Conservation (phyloP, 1,284 basidiomycete species). For the Cutaneotrichosporon sp. region DNA sequence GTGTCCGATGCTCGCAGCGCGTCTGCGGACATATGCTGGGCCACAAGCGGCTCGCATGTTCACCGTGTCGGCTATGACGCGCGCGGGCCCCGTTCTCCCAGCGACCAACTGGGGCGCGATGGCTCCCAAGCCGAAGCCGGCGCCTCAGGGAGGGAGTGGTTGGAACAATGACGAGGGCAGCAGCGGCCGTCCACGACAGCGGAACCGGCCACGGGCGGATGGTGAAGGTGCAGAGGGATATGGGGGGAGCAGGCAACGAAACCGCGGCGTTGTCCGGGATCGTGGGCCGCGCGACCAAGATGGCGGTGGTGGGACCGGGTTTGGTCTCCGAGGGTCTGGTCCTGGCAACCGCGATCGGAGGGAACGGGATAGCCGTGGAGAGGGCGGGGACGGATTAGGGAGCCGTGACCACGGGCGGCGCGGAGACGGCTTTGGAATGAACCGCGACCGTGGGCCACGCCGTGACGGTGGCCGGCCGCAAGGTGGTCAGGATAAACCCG, state of each 20-base stretch:
- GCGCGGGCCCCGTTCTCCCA: not conserved
- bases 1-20: not conserved
- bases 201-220: not conserved
- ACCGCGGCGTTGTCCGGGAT: not conserved
- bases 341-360: not conserved
- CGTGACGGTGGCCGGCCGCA: not conserved
- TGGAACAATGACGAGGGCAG: not conserved
- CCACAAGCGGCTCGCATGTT: not conserved
- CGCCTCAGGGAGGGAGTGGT: not conserved
- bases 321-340: not conserved
- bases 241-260: not conserved
- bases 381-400: not conserved
- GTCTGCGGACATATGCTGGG: not conserved
- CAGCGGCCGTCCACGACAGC: not conserved
- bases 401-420: not conserved
- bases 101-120: constrained; percentile 9
- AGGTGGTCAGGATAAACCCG: not conserved
- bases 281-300: not conserved
- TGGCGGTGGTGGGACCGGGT: not conserved
- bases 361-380: not conserved
- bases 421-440: not conserved
- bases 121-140: not conserved
- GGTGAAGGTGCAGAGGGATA: not conserved
- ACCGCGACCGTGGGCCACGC: not conserved
- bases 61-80: not conserved